A percentile compares a stretch with the other conserved stretches of the same genome.
Conservation (phyloP, 176 grass and related monocot genomes). For the Paspalum vaginatum region DNA sequence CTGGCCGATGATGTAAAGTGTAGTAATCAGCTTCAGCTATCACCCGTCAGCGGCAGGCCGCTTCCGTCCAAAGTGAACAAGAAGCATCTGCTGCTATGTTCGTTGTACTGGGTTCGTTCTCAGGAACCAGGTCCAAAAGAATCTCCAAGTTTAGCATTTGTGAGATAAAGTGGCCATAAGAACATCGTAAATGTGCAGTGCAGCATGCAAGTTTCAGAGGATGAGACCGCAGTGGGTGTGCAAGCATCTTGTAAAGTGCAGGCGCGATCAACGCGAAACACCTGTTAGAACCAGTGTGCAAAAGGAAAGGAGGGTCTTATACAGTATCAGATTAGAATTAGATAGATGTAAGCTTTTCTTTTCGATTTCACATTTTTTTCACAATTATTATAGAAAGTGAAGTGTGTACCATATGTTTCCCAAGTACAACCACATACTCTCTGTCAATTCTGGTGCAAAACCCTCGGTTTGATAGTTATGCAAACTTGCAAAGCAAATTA, state of each 20-base stretch:
- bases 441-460: too few relatives aligned
- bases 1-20: constrained; percentile 48
- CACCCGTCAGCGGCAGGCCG: not conserved
- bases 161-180: not conserved
- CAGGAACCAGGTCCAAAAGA: not conserved
- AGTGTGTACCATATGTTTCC: too few relatives aligned
- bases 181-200: constrained; percentile 4
- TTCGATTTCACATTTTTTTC: too few relatives aligned
- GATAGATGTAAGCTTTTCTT: too few relatives aligned
- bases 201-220: not conserved
- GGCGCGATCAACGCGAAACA: too few relatives aligned
- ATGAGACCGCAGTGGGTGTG: not conserved
- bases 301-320: too few relatives aligned
- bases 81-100: not conserved
- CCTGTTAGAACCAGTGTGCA: not conserved
- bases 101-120: not conserved
- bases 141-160: not conserved
- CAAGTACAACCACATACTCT: too few relatives aligned
- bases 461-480: too few relatives aligned
- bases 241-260: not conserved
- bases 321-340: too few relatives aligned
- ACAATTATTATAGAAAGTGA: too few relatives aligned
- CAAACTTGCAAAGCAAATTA: too few relatives aligned
- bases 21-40: not conserved
- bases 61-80: not conserved